These are phyloP conservation scores for Schoenoplectus tabernaemontani DNA, from an alignment of 202 grass and related monocot genomes.

Conservation along the genomic window DNA sequence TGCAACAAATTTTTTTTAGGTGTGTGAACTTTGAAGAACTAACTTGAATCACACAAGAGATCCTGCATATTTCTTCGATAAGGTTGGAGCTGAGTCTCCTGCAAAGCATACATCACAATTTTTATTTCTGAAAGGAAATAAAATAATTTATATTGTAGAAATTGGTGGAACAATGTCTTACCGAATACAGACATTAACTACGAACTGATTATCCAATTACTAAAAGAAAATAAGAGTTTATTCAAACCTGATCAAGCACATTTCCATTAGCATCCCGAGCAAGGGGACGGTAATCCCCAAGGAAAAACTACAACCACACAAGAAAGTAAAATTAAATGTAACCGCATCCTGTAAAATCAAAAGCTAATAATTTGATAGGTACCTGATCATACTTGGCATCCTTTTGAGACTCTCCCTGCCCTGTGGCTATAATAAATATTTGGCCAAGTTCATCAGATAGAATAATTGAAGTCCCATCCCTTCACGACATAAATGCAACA, in stretches of 20 bases:
- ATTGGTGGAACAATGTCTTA: background rate
- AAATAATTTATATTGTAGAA: no score
- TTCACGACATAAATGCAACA: constrained; percentile 29
- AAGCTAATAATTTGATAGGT: constrained; percentile 22
- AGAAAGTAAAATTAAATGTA: constrained; percentile 21
- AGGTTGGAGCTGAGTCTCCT: constrained; percentile 89
- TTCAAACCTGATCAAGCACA: constrained; percentile 79
- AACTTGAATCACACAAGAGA: constrained; percentile 89
- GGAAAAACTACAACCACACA: constrained; percentile 70
- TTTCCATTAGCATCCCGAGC: constrained; percentile 67
- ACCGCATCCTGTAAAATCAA: constrained; percentile 12
- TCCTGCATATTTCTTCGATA: constrained; percentile 93
- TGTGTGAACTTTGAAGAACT: background rate
- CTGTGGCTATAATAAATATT: constrained; percentile 95
- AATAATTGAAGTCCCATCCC: constrained; percentile 94
- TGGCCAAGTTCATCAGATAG: constrained; percentile 96
- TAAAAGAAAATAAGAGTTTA: constrained; percentile 3
- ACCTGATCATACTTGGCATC: constrained; percentile 99
- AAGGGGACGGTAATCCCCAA: constrained; percentile 96
- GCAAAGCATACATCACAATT: constrained; percentile 6
- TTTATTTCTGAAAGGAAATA: constrained; percentile 21
- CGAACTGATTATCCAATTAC: background rate
- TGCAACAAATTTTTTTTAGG: background rate
- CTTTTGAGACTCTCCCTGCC: constrained; percentile 98
- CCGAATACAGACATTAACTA: background rate